Base-by-base conservation (phyloP, 176 grass and related monocot species). In the Eragrostis curvula region DNA sequence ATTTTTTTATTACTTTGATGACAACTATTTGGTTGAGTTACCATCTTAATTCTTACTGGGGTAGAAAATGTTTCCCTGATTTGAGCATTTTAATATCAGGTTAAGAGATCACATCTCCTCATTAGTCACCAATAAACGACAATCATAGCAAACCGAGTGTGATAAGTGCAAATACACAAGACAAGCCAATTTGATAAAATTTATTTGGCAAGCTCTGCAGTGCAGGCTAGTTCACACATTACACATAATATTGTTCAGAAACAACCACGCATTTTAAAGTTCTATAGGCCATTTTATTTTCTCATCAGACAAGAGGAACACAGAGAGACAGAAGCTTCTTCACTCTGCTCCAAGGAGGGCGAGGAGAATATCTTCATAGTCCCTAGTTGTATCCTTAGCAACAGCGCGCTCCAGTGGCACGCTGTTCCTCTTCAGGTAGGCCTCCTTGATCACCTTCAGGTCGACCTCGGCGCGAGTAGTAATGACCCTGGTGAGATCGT, bases 391-490 rank as follows among this genome's bases (percentile, higher is more conserved):
- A 78, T 99, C 93, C 61, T 87, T 90, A 15, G 89, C 81, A 25
- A 99, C 78, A 28, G 93, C 93, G 4, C 51, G 62, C 15, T 90
- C 96, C 41, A 99, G 68, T 0, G 91, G 90, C 56, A 87, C 79
- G n/a, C 91, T 99, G 85, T 91, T 99, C 29, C 96, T 89, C 83
- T 96, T 96, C 75, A 86, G 76, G 85, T 99, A 99, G 6, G 87
- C 85, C 65, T 88, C 89, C 63, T 92, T 88, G 60, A 96, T 96
- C 40, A 83, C 56, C 78, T 92, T 93, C 83, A 99, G 84, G 51
- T 96, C 91, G 16, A 96, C 77, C 78, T 96, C 93, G 20, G 93
- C 91, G 1, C 85, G 96, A 20, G 91, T 94, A 18, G 81, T 75
- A 70, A 99, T 90, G 49, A 94, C 47, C 76, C 96, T 92, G 52